Conservation (phyloP, 2,329 filamentous ascomycete genomes). For the Magnaporthiopsis rhizophila region DNA sequence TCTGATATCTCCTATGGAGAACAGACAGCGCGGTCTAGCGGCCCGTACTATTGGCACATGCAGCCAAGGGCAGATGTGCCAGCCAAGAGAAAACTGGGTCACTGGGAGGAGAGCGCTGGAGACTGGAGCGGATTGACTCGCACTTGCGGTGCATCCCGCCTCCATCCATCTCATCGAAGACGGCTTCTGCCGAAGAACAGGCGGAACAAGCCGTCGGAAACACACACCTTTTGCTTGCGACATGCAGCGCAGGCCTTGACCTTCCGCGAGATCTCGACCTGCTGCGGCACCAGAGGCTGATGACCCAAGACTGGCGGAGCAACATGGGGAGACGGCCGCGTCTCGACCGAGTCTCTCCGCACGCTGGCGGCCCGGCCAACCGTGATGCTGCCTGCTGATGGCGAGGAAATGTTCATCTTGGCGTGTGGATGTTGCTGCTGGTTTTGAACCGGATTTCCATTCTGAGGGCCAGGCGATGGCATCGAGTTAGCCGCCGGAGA, state of each 20-base stretch:
- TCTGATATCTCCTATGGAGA: not conserved
- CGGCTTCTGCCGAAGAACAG: not conserved
- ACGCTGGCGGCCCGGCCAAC: not conserved
- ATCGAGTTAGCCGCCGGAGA: not conserved
- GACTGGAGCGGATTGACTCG: not conserved
- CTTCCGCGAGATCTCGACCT: slow-evolving; percentile 25
- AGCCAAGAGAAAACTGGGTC: not conserved
- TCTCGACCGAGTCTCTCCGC: slow-evolving; percentile 4
- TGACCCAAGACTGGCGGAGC: not conserved
- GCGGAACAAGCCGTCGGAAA: not conserved
- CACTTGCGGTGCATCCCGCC: not conserved
- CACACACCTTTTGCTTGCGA: slow-evolving; percentile 29
- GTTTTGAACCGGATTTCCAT: not conserved
- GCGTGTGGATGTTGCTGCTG: not conserved
- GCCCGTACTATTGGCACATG: not conserved
- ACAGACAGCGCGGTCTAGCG: not conserved
- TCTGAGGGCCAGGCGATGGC: not conserved
- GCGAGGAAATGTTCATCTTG: not conserved
- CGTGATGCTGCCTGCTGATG: slow-evolving; percentile 1
- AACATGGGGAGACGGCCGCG: not conserved
- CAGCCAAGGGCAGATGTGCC: not conserved
- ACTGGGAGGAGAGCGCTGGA: not conserved
- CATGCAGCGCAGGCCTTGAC: slow-evolving; percentile 33
- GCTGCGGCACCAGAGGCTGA: slow-evolving; percentile 1
- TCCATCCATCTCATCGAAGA: not conserved